Evolutionary conservation across 1,139 yeast genomes (phyloP).

Genomic region (Pichia sorboxylosa): DNA sequence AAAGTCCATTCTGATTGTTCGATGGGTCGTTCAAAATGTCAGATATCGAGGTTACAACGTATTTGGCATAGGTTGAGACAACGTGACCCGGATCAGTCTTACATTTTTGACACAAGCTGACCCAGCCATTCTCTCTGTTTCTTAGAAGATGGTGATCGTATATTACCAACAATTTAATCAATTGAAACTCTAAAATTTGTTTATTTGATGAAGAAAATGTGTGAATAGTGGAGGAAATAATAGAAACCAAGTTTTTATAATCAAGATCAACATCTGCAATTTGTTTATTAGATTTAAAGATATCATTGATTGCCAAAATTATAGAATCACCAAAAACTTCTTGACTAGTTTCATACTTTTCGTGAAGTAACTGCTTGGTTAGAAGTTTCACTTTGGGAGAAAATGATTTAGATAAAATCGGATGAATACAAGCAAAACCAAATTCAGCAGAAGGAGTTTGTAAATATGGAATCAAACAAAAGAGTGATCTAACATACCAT

Average conservation of each 20-base stretch:
- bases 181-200: slow-evolving; percentile 28
- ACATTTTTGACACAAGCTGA: slow-evolving; percentile 56
- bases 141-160: slow-evolving; percentile 38
- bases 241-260: slow-evolving; percentile 27
- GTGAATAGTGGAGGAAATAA: slow-evolving; percentile 34
- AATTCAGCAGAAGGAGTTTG: slow-evolving; percentile 12
- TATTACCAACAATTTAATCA: slow-evolving; percentile 35
- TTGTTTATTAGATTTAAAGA: slow-evolving; percentile 9
- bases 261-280: slow-evolving; percentile 19
- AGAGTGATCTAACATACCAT: slow-evolving; percentile 43
- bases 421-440: slow-evolving; percentile 35
- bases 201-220: slow-evolving; percentile 21
- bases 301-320: slow-evolving; percentile 22
- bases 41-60: slow-evolving; percentile 26
- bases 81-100: slow-evolving; percentile 55
- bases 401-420: slow-evolving; percentile 30
- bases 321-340: slow-evolving; percentile 19
- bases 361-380: slow-evolving; percentile 24
- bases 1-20: slow-evolving; percentile 22
- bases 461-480: slow-evolving; percentile 10
- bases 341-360: slow-evolving; percentile 20
- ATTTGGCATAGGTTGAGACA: slow-evolving; percentile 30
- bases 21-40: slow-evolving; percentile 15
- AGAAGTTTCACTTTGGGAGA: slow-evolving; percentile 26
- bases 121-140: slow-evolving; percentile 53